Base-by-base conservation (phyloP, 2,329 filamentous ascomycete genomes). In the Alternaria alternata region DNA sequence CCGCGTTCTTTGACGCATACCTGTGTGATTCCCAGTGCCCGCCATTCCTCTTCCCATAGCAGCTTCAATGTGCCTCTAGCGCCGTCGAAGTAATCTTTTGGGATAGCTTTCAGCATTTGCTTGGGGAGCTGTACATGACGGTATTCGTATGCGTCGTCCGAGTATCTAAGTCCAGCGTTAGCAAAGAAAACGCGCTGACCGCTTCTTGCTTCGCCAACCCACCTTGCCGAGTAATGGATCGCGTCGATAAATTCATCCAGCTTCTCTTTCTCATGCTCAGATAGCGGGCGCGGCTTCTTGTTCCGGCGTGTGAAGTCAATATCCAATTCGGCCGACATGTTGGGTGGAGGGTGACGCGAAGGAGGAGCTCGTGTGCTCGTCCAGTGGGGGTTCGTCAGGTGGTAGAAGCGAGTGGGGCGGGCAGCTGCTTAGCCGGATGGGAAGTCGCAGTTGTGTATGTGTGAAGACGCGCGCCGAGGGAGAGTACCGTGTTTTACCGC, bases 21-120 rank as follows among this genome's bases (percentile, higher is more conserved):
- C 89, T 97, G 94, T 68, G 95, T 99, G 78, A 99, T 99, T 51
- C 95, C 95, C 75, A 99, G 86, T 36, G 91, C 93, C 81, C 95
- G 89, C 95, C 95, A 99, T 82, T 99, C 95, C 68, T 98, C 94
- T 80, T 99, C 95, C 94, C 94, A 97, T 63, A 99, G 83, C 69
- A 99, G 83, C 84, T 98, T 99, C 80, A 99, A 82, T 6, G 94
- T 98, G 63, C 95, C 95, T 81, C 96, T 93, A 53, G 88, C 83
- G 51, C 89, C 86, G 79, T 97, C 94, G 76, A 96, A 94, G 81
- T 97, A 97, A 66, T 97, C 94, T 78, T 94, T 90, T 20, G 95
- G 95, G 70, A 99, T 98, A 41, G 88, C 91, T 82, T 98, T 98
- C 66, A 99, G 89, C 95, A 99, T 99, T 70, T 93, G 90, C 82